Percentiles rank a stretch among this genome's conserved stretches.
These are phyloP conservation scores for Leishmania guyanensis DNA, from an alignment of 208 protist species.

Conservation along the genomic window DNA sequence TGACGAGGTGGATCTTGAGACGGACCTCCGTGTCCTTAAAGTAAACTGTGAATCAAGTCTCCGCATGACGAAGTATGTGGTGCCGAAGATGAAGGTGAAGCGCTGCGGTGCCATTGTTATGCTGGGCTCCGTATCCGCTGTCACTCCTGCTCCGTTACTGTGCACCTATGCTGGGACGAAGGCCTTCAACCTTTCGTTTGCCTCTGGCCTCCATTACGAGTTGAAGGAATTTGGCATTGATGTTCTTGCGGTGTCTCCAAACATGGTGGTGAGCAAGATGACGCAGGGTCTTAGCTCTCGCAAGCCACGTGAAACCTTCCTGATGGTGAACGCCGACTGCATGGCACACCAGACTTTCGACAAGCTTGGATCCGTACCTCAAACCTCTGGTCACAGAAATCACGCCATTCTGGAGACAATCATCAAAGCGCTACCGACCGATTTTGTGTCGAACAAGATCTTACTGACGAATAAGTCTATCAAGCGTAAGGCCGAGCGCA, in stretches of 20 bases:
- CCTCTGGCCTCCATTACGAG: constrained; percentile 65
- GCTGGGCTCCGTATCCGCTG: constrained; percentile 73
- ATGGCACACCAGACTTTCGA: constrained; percentile 80
- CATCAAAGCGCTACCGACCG: constrained; percentile 29
- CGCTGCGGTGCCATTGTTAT: constrained; percentile 78
- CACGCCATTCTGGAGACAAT: constrained; percentile 58
- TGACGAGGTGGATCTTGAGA: constrained; percentile 67
- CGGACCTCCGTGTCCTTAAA: constrained; percentile 77
- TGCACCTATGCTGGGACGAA: constrained; percentile 89
- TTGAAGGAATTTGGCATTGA: constrained; percentile 63
- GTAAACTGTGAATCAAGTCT: constrained; percentile 89
- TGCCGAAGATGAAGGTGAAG: constrained; percentile 74
- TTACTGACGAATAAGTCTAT: constrained; percentile 42
- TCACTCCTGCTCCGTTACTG: constrained; percentile 73
- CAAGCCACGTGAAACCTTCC: constrained; percentile 68
- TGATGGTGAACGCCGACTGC: constrained; percentile 60
- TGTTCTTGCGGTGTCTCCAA: constrained; percentile 72
- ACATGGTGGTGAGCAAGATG: constrained; percentile 84
- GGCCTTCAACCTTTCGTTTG: constrained; percentile 81
- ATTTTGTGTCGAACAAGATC: constrained; percentile 39
- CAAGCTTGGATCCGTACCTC: constrained; percentile 53
- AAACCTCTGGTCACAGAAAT: constrained; percentile 64
- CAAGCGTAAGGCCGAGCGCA: constrained; percentile 44
- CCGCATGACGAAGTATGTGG: constrained; percentile 84
- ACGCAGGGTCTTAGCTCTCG: constrained; percentile 68